phyloP scores from a whole-genome alignment of 495 filamentous ascomycete species.

The Sordaria brevicollis region DNA sequence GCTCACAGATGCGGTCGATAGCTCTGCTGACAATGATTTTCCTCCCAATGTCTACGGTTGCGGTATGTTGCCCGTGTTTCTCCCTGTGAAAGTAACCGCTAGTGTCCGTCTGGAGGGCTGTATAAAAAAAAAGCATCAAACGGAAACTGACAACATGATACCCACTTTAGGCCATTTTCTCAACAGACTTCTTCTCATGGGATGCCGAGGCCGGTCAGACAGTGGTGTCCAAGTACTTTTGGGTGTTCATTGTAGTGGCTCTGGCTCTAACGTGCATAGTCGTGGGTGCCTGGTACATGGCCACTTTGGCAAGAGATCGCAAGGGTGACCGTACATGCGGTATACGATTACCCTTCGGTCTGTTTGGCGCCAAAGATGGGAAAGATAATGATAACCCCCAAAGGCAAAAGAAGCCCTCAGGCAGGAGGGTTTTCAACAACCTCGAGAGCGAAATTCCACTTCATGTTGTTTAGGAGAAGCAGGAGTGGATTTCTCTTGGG shows the following conservation, averaged over 20 bases:
- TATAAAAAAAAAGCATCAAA: background rate
- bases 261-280: background rate
- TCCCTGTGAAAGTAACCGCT: background rate
- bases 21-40: slow-evolving; percentile 21
- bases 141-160: background rate
- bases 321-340: background rate
- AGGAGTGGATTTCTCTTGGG: background rate
- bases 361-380: background rate
- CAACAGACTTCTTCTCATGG: background rate
- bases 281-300: background rate
- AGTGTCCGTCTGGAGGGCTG: background rate
- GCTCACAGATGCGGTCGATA: slow-evolving; percentile 20
- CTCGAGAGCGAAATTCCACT: background rate
- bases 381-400: background rate
- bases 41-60: background rate
- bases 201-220: background rate
- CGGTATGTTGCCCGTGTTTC: background rate
- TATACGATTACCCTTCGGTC: background rate
- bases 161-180: background rate
- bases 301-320: background rate
- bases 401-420: no score
- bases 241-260: background rate
- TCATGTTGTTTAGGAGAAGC: background rate
- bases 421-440: background rate
- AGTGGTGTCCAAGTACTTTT: background rate